Evolutionary conservation across 768 basidiomycete genomes (phyloP).

Genomic region (Termitomyces sp.): DNA sequence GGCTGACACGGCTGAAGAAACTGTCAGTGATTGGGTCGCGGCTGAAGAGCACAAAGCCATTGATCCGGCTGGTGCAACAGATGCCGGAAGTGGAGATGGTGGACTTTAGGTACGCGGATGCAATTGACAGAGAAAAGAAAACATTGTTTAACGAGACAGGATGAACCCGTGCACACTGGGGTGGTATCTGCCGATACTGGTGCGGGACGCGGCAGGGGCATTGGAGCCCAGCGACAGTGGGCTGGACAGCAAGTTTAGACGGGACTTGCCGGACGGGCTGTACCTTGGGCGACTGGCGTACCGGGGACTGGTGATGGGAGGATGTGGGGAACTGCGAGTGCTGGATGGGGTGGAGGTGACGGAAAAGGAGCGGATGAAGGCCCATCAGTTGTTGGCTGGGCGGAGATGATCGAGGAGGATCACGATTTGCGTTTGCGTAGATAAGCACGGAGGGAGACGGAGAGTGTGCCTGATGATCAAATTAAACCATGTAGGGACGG

Average conservation of each 20-base stretch:
- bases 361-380: conserved; percentile 84
- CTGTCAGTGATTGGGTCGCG: conserved; percentile 85
- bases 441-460: neutral
- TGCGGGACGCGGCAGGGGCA: conserved; percentile 63
- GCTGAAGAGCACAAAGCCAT: conserved; percentile 66
- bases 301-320: conserved; percentile 83
- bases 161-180: conserved; percentile 98
- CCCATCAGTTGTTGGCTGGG: conserved; percentile 60
- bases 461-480: conserved; percentile 12
- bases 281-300: conserved; percentile 89
- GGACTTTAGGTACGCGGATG: conserved; percentile 67
- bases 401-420: conserved; percentile 27
- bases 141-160: conserved; percentile 23
- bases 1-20: conserved; percentile 74
- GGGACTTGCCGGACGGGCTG: conserved; percentile 82
- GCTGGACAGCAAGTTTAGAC: conserved; percentile 86
- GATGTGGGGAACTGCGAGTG: conserved; percentile 59
- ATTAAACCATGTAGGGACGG: conserved; percentile 14
- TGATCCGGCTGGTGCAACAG: conserved; percentile 67
- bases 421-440: conserved; percentile 13
- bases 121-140: too few relatives aligned
- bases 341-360: conserved; percentile 86
- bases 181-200: conserved; percentile 90
- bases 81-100: conserved; percentile 84
- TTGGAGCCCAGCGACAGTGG: conserved; percentile 44